Conservation (phyloP, 306 rosid genomes). For the Quercus agrifolia region DNA sequence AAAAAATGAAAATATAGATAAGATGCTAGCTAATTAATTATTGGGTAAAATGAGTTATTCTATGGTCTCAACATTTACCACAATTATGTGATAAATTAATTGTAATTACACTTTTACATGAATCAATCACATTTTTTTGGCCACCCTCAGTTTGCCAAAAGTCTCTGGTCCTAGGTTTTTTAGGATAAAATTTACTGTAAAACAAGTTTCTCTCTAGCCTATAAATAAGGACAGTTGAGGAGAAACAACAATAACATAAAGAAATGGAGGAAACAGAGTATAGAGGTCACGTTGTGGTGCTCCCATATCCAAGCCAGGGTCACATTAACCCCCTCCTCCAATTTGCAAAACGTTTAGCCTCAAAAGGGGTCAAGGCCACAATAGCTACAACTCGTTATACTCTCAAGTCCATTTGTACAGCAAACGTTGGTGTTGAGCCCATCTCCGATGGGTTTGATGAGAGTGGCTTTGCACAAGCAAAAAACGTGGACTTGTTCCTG, state of each 20-base stretch:
- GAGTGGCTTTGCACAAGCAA: constrained; percentile 43
- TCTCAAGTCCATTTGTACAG: constrained; percentile 25
- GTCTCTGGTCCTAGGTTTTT: too few species aligned
- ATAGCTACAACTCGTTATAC: constrained; percentile 53
- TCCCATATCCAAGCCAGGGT: constrained; percentile 58
- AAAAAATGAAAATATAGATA: too few species aligned
- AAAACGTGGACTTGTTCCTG: constrained; percentile 19
- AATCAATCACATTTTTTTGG: too few species aligned
- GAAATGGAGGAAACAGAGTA: constrained; percentile 18
- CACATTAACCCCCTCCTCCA: constrained; percentile 53
- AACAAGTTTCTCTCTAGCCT: not conserved
- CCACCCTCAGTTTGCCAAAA: too few species aligned
- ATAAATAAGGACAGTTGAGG: not conserved
- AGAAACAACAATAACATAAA: not conserved
- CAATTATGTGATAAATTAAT: too few species aligned
- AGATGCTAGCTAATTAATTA: too few species aligned
- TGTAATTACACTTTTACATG: too few species aligned
- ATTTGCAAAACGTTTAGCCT: constrained; percentile 42
- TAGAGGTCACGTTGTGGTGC: constrained; percentile 29
- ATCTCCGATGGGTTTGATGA: constrained; percentile 67
- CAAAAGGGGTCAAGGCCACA: constrained; percentile 44
- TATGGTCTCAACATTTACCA: too few species aligned
- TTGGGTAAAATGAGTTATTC: too few species aligned
- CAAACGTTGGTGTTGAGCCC: constrained; percentile 37
- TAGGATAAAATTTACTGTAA: not conserved